Conservation (phyloP, 768 basidiomycete genomes). For the Lentinula aciculospora region DNA sequence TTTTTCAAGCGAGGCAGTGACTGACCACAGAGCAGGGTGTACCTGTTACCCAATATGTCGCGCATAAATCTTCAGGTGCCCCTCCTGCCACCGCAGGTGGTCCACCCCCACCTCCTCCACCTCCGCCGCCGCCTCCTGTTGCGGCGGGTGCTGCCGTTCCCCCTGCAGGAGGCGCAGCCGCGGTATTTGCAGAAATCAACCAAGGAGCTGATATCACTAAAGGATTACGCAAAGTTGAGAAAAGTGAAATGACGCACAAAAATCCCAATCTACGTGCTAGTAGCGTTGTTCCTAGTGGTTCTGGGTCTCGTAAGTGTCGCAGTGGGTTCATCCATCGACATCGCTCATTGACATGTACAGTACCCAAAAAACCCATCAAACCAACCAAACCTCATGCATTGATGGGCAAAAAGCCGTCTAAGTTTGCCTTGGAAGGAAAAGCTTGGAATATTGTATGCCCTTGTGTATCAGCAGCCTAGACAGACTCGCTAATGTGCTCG, state of each 20-base stretch:
- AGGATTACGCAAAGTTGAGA: conserved; percentile 88
- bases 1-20: background rate
- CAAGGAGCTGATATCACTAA: conserved; percentile 87
- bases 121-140: conserved; percentile 40
- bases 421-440: conserved; percentile 83
- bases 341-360: conserved; percentile 14
- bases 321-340: background rate
- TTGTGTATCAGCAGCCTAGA: background rate
- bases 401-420: conserved; percentile 87
- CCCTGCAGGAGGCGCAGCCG: conserved; percentile 52
- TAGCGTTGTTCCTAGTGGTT: conserved; percentile 35
- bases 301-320: conserved; percentile 22
- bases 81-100: conserved; percentile 26
- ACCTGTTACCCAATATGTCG: conserved; percentile 45
- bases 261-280: conserved; percentile 83
- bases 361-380: conserved; percentile 61
- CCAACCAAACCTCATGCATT: conserved; percentile 83
- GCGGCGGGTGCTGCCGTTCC: conserved; percentile 31
- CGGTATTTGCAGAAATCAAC: conserved; percentile 89
- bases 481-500: background rate
- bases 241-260: conserved; percentile 98
- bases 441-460: conserved; percentile 86
- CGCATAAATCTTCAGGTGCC: conserved; percentile 5
- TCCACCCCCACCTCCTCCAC: conserved; percentile 51
- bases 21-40: conserved; percentile 39